These are phyloP conservation scores for Typha latifolia DNA, from an alignment of 176 grass and related monocot genomes.

Conservation along the genomic window DNA sequence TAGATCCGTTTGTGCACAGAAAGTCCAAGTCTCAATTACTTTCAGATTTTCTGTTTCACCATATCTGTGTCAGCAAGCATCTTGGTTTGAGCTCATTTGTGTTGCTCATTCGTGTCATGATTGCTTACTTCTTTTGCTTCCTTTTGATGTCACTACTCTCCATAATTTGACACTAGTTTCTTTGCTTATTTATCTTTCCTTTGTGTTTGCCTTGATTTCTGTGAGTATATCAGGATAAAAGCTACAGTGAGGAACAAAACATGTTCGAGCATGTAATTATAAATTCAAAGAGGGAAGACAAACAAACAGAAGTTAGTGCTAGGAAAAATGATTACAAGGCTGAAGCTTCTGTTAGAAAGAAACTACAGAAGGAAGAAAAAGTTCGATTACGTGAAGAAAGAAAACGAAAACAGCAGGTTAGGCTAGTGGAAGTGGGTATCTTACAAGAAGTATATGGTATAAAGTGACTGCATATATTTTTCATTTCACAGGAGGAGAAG, in stretches of 20 bases:
- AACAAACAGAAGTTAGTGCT: neutral
- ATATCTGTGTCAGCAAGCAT: no score
- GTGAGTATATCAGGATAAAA: constrained; percentile 5
- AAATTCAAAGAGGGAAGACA: neutral
- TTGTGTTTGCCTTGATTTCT: neutral
- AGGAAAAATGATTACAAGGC: neutral
- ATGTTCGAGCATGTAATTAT: neutral
- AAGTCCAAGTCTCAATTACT: no score
- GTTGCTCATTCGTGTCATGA: no score
- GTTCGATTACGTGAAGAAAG: constrained; percentile 42
- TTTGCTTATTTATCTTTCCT: neutral
- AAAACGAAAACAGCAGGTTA: constrained; percentile 33
- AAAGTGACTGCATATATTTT: neutral
- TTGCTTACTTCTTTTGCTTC: no score
- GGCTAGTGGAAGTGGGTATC: constrained; percentile 7
- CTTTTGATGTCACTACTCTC: no score
- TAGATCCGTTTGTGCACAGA: no score
- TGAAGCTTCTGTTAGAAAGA: constrained; percentile 13
- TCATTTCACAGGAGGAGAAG: constrained; percentile 57
- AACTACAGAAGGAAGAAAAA: constrained; percentile 37
- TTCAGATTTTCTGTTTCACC: no score
- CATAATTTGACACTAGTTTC: no score
- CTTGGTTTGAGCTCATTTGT: no score
- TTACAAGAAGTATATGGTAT: constrained; percentile 15
- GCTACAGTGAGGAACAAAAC: neutral